Conservation (phyloP, 208 protist genomes). For the Lotmaria passim region DNA sequence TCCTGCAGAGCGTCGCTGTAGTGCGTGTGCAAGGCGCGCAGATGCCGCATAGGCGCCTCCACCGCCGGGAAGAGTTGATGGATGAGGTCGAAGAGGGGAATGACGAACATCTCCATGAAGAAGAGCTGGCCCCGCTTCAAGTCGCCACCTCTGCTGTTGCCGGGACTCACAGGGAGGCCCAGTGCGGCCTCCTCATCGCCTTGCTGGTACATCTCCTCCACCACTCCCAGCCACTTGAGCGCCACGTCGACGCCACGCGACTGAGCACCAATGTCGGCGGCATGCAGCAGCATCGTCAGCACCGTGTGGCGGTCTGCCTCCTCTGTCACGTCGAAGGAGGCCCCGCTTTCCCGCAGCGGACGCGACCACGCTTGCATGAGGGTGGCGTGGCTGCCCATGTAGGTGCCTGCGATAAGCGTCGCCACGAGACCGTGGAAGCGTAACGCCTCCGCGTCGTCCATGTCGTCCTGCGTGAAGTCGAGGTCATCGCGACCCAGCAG, state of each 20-base stretch:
- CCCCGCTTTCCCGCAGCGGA: slow-evolving; percentile 15
- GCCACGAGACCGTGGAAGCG: slow-evolving; percentile 69
- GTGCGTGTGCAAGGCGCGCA: slow-evolving; percentile 48
- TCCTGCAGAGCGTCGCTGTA: slow-evolving; percentile 41
- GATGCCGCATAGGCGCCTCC: slow-evolving; percentile 49
- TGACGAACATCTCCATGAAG: slow-evolving; percentile 79
- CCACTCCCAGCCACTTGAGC: slow-evolving; percentile 70
- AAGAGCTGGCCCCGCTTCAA: slow-evolving; percentile 58
- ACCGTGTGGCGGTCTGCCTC: slow-evolving; percentile 57
- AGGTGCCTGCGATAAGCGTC: slow-evolving; percentile 58
- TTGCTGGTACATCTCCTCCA: slow-evolving; percentile 82
- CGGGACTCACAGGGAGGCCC: slow-evolving; percentile 54
- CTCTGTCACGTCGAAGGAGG: slow-evolving; percentile 48
- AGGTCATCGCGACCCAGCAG: slow-evolving; percentile 50
- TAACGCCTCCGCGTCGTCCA: slow-evolving; percentile 48
- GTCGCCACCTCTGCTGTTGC: slow-evolving; percentile 38
- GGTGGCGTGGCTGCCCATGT: slow-evolving; percentile 61
- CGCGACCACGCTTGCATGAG: slow-evolving; percentile 39
- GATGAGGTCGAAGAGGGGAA: slow-evolving; percentile 73
- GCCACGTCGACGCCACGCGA: slow-evolving; percentile 62
- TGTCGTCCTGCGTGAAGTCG: slow-evolving; percentile 66
- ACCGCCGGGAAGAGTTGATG: slow-evolving; percentile 66
- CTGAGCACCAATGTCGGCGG: slow-evolving; percentile 79
- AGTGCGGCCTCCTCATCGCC: slow-evolving; percentile 64
- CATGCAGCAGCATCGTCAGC: slow-evolving; percentile 69